Evolutionary conservation across 176 grass and related monocot species (phyloP).

Genomic region (Lolium perenne): DNA sequence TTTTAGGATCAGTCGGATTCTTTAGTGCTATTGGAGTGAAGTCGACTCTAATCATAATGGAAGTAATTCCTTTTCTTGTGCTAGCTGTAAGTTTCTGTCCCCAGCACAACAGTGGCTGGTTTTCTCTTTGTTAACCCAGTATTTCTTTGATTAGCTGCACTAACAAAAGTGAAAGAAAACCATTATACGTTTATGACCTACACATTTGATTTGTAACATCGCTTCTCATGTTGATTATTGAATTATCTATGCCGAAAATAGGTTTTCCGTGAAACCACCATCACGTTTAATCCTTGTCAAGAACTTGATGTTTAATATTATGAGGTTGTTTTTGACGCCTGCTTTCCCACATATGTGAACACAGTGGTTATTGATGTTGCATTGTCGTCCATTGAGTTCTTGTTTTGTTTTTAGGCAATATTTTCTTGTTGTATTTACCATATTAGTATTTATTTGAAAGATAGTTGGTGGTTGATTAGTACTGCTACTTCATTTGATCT

Average conservation of each 20-base stretch:
- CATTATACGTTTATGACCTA: background rate
- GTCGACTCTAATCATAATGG: constrained; percentile 98
- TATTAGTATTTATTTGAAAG: constrained; percentile 4
- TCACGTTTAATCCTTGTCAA: constrained; percentile 10
- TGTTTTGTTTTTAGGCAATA: constrained; percentile 28
- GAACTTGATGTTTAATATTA: constrained; percentile 16
- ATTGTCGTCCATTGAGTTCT: background rate
- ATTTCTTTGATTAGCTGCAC: constrained; percentile 16
- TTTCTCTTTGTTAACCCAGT: constrained; percentile 20
- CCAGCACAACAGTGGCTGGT: constrained; percentile 27
- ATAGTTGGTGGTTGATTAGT: constrained; percentile 32
- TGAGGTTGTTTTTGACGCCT: background rate
- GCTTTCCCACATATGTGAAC: constrained; percentile 22
- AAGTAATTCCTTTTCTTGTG: constrained; percentile 99
- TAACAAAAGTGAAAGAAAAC: constrained; percentile 1
- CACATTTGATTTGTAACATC: constrained; percentile 36
- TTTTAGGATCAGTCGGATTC: constrained; percentile 92
- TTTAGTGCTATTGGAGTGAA: constrained; percentile 92
- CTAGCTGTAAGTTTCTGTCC: constrained; percentile 81
- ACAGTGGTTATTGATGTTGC: constrained; percentile 25
- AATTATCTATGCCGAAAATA: constrained; percentile 26
- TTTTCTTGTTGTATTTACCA: constrained; percentile 23
- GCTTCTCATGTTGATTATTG: constrained; percentile 32
- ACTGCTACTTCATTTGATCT: constrained; percentile 29
- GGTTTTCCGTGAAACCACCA: constrained; percentile 6